A percentile compares a stretch with the other conserved stretches of the same genome.
Conservation (phyloP, 179 eudicot genomes). For the Silene coronaria region DNA sequence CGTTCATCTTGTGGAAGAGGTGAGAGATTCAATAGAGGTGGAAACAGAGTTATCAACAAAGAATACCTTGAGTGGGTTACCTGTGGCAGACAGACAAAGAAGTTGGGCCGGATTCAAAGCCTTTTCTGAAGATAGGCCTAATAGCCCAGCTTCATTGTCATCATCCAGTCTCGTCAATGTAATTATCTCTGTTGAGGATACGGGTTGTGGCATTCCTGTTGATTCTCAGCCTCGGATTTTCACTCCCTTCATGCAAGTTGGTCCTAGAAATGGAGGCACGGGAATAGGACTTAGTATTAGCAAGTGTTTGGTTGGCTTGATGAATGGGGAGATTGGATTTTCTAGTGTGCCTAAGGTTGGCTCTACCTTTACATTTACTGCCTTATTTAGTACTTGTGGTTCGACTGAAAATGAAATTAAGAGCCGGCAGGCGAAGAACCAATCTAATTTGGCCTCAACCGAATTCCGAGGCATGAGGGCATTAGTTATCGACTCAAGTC, state of each 20-base stretch:
- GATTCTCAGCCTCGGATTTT: constrained; percentile 67
- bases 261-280: constrained; percentile 65
- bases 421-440: constrained; percentile 32
- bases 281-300: constrained; percentile 89
- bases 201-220: constrained; percentile 70
- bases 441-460: constrained; percentile 33
- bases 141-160: constrained; percentile 21
- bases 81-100: constrained; percentile 58
- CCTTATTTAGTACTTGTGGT: constrained; percentile 37
- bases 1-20: constrained; percentile 66
- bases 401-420: constrained; percentile 33
- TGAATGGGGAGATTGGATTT: constrained; percentile 77
- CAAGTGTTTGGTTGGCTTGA: constrained; percentile 75
- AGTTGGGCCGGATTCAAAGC: constrained; percentile 73
- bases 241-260: constrained; percentile 82
- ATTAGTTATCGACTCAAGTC: constrained; percentile 57
- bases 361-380: constrained; percentile 72
- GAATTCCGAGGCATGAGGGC: constrained; percentile 67
- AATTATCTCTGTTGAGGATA: constrained; percentile 75
- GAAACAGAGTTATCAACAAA: constrained; percentile 41
- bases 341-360: constrained; percentile 51
- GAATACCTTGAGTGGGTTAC: constrained; percentile 65
- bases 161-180: constrained; percentile 43
- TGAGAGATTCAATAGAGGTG: constrained; percentile 43
- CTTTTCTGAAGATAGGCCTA: constrained; percentile 33